These are phyloP conservation scores for Melampsora abietis-canadensis DNA, from an alignment of 1,284 basidiomycete species.

Conservation along the genomic window DNA sequence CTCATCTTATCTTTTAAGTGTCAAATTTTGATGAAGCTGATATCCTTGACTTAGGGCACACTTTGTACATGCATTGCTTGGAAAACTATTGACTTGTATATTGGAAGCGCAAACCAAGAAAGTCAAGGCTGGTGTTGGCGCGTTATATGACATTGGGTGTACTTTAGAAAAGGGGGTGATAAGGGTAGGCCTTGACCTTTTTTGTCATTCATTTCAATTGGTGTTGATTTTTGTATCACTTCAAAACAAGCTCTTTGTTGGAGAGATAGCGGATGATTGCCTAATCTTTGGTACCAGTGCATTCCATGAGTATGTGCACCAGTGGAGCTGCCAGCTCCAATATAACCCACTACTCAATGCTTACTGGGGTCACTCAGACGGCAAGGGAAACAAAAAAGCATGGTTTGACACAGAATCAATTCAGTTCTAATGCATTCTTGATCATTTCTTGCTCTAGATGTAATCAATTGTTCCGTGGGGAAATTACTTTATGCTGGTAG, in stretches of 20 bases:
- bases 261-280: neutral
- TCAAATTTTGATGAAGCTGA: neutral
- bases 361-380: neutral
- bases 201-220: neutral
- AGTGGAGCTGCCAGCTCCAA: conserved; percentile 15
- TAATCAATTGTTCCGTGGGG: too few relatives aligned
- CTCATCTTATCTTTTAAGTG: neutral
- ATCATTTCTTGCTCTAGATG: too few relatives aligned
- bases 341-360: conserved; percentile 3
- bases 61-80: too few relatives aligned
- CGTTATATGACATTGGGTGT: conserved; percentile 19
- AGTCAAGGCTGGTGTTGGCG: neutral
- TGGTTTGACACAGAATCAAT: conserved; percentile 12
- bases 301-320: conserved; percentile 21
- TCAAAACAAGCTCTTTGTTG: neutral
- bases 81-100: neutral
- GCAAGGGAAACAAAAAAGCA: neutral
- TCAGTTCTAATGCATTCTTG: neutral
- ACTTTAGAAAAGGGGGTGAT: conserved; percentile 4
- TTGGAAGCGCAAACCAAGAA: neutral
- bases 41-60: neutral
- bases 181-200: neutral
- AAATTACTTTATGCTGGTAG: too few relatives aligned
- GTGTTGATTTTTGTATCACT: neutral
- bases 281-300: conserved; percentile 4